Base-by-base conservation (phyloP, 2,329 filamentous ascomycete species). In the Colletotrichum higginsianum region DNA sequence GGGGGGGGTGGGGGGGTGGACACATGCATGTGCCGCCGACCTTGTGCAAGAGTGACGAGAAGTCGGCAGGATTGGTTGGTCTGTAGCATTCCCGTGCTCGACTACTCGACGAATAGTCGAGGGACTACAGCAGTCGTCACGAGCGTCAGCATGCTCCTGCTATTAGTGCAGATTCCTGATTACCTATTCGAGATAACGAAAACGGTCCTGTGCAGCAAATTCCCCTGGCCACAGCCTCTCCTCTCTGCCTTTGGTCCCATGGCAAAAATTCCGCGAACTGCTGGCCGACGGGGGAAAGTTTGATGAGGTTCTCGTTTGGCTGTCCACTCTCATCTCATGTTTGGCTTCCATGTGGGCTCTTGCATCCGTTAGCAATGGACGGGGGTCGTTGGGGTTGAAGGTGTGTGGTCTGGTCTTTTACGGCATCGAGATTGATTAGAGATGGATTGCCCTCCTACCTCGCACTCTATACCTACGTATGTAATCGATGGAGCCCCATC, bases 121-220 rank as follows among this genome's bases (percentile, higher is more conserved):
- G 38, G 21, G 49, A 35, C 23, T 57, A 8, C 30, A 30, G 30
- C 30, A 38, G 58, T 16, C 5, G 15, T 57, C 50, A 63, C 53
- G 65, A 63, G 65, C 38, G 58, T 63, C 65, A 71, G 58, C 68
- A 71, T 67, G 35, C 38, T 53, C 57, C 18, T 58, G 52, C 16
- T 53, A 46, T 12, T 23, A 30, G 64, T n/a, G 26, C 40, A 56
- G 35, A 53, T n/a, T 40, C 38, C 18, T 4, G 30, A 58, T 64
- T 53, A 35, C 63, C 26, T 67, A 44, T 49, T 61, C 55, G 62
- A 60, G 26, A 18, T 21, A 38, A 21, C 35, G 40, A 49, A 30
- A 30, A 30, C 30, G 26, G 13, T 52, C 16, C 26, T 42, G 58
- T 47, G 47, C 61, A 42, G 16, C 21, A 11, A n/a, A 57, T 13